A percentile compares a stretch with the other conserved stretches of the same genome.
These are phyloP conservation scores for Alternaria sp. DNA, from an alignment of 2,329 filamentous ascomycete genomes.

Conservation along the genomic window DNA sequence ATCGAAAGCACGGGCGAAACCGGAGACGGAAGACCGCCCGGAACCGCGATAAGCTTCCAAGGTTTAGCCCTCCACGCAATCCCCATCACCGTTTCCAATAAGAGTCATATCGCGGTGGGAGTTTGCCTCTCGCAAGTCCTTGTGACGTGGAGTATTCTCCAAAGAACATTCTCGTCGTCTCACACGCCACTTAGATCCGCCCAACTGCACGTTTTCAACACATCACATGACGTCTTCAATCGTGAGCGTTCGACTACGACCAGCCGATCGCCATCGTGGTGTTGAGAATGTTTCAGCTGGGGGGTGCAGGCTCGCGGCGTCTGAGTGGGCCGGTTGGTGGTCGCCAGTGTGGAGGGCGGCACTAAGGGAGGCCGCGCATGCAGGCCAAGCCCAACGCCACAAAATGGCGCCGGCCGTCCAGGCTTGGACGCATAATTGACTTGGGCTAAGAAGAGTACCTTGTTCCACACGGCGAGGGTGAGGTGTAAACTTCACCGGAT, in stretches of 20 bases:
- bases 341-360: slow-evolving; percentile 9
- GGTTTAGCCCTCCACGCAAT: slow-evolving; percentile 5
- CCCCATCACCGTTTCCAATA: neutral
- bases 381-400: slow-evolving; percentile 2
- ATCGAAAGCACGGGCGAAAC: neutral
- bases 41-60: slow-evolving; percentile 5
- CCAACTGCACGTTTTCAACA: neutral
- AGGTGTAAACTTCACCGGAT: slow-evolving; percentile 7
- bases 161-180: neutral
- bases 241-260: neutral
- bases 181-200: rapidly evolving
- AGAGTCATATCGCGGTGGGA: neutral
- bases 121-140: neutral
- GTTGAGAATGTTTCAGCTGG: slow-evolving; percentile 44
- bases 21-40: slow-evolving; percentile 6
- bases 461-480: slow-evolving; percentile 11
- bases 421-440: slow-evolving; percentile 5
- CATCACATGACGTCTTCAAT: slow-evolving; percentile 9
- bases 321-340: slow-evolving; percentile 13
- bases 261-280: slow-evolving; percentile 30
- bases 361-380: neutral
- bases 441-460: slow-evolving; percentile 15
- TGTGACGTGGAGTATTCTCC: neutral
- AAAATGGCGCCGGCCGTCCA: slow-evolving; percentile 8
- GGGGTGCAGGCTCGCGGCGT: slow-evolving; percentile 17